A percentile compares a stretch with the other conserved stretches of the same genome.
phyloP scores from a whole-genome alignment of 2,329 filamentous ascomycete species.

The Fusarium palustre region DNA sequence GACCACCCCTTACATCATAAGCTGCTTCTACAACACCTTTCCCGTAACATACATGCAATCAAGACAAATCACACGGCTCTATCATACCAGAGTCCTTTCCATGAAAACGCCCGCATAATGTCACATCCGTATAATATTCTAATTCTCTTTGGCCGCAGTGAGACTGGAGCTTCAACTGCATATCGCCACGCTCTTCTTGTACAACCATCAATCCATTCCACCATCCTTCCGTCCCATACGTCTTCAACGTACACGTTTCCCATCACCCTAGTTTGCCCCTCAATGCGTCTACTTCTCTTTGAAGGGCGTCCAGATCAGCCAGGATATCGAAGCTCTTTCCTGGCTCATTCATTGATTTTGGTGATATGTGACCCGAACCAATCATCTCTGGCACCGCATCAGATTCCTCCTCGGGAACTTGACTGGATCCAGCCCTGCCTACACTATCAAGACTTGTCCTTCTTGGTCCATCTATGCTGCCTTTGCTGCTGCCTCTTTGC shows the following conservation, averaged over 20 bases:
- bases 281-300: conserved; percentile 79
- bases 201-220: conserved; percentile 20
- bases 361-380: conserved; percentile 33
- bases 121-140: conserved; percentile 26
- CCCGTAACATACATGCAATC: conserved; percentile 27
- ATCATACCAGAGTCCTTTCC: conserved; percentile 36
- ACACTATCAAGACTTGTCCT: conserved; percentile 52
- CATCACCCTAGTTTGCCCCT: conserved; percentile 50
- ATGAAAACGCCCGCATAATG: conserved; percentile 36
- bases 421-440: conserved; percentile 31
- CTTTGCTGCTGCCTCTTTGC: conserved; percentile 60
- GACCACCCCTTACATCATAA: conserved; percentile 31
- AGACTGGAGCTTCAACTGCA: conserved; percentile 21
- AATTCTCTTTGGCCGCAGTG: conserved; percentile 9
- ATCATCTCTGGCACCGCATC: conserved; percentile 6
- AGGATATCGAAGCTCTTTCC: conserved; percentile 69
- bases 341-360: conserved; percentile 34
- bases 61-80: conserved; percentile 32
- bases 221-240: conserved; percentile 1
- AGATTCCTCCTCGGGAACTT: conserved; percentile 35
- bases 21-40: conserved; percentile 36
- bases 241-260: conserved; percentile 1
- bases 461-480: conserved; percentile 55
- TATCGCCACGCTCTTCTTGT: conserved; percentile 20
- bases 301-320: conserved; percentile 77